Base-by-base conservation (phyloP, 768 basidiomycete species). In the Russula abietina region DNA sequence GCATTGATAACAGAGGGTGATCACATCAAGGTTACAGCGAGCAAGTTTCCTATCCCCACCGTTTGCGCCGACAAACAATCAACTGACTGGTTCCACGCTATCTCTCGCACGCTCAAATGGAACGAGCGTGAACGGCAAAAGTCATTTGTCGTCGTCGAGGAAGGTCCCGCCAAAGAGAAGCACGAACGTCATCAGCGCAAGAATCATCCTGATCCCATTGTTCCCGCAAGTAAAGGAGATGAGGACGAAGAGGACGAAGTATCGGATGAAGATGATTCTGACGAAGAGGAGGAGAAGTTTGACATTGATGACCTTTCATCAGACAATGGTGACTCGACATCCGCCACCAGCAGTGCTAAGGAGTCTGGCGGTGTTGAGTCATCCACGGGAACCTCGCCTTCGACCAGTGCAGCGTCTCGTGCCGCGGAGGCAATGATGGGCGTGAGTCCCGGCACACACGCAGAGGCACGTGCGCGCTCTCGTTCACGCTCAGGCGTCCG, bases 91-190 rank as follows among this genome's bases (percentile, higher is more conserved):
- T 98, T 99, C 85, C 87, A 93, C 65, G 84, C 96, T 4, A 98
- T 99, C 66, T 92, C 93, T 39, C 84, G 97, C 26, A 99, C 96
- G 10, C 79, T 99, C 54, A 96, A 98, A 73, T 98, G 97, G 97
- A 99, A 99, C 76, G 96, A 99, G 74, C 86, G 96, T 26, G 93
- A 98, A 75, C 85, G 97, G 51, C 97, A 99, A 72, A 99, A 98
- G 73, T 97, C 94, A 7, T 98, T 98, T 68, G 97, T 98, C 48
- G 91, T 99, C 22, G 93, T 99, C 26, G 97, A 98, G 72, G 95
- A 97, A 70, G 86, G 83, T 36, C 84, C 87, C 0, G 70, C 76
- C 17, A 82, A 82, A 67, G 62, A 69, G 30, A 67, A 67, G 30
- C 63, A 26, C 51, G 11, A 56, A 41, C 45, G 11, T 9, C 62